Conservation (phyloP, 179 eudicot species). For the Silene vulgaris region DNA sequence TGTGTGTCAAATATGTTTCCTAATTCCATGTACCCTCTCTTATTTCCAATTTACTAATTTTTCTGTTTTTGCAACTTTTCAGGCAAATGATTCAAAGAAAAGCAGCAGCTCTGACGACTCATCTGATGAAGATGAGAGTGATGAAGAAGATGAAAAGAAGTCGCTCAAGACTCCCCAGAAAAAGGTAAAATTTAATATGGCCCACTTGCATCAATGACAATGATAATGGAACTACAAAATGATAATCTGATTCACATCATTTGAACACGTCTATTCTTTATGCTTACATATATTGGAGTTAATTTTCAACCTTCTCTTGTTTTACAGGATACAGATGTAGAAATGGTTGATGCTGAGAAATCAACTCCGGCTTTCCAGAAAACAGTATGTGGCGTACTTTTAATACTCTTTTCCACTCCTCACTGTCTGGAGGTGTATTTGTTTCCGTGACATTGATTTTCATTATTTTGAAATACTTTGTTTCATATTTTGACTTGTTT, state of each 20-base stretch:
- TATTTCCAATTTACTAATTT: neutral
- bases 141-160: constrained; percentile 29
- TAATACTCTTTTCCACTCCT: too few relatives aligned
- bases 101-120: constrained; percentile 20
- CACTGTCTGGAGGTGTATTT: too few relatives aligned
- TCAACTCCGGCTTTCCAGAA: neutral
- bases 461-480: neutral
- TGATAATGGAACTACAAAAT: too few relatives aligned
- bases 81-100: constrained; percentile 5
- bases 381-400: neutral
- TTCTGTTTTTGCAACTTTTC: neutral
- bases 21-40: neutral
- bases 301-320: too few relatives aligned
- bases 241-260: too few relatives aligned
- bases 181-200: constrained; percentile 1
- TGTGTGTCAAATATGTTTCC: neutral
- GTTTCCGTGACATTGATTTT: neutral
- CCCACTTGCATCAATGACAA: too few relatives aligned
- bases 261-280: neutral
- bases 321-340: neutral
- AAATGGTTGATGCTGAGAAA: neutral
- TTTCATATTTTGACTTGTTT: neutral
- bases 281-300: neutral
- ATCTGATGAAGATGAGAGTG: constrained; percentile 27
- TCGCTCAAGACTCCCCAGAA: constrained; percentile 38